These are phyloP conservation scores for Chloromonas sp. DNA, from an alignment of 163 green algal species.

Conservation along the genomic window DNA sequence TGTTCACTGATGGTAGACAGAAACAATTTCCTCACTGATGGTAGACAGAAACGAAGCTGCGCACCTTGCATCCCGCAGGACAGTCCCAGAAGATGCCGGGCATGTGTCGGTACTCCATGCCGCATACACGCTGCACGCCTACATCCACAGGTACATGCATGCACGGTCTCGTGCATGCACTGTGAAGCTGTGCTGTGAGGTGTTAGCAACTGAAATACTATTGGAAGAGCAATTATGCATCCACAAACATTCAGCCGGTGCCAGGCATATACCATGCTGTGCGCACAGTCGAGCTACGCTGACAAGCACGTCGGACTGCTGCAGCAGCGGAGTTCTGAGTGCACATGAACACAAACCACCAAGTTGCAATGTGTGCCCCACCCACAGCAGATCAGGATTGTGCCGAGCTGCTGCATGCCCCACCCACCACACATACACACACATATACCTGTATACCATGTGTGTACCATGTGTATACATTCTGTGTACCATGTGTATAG, in stretches of 20 bases:
- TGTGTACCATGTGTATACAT: too few relatives aligned
- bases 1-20: too few relatives aligned
- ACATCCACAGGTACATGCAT: not conserved
- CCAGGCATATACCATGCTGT: not conserved
- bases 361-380: too few relatives aligned
- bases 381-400: too few relatives aligned
- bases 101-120: slow-evolving; percentile 7
- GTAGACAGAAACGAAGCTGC: not conserved
- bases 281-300: not conserved
- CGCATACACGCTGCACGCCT: slow-evolving; percentile 18
- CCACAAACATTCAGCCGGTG: not conserved
- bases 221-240: not conserved
- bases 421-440: too few relatives aligned
- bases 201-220: not conserved
- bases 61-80: slow-evolving; percentile 16
- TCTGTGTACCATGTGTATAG: not conserved
- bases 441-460: too few relatives aligned
- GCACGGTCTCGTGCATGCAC: not conserved
- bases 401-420: too few relatives aligned
- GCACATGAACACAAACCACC: too few relatives aligned
- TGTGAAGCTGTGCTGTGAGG: not conserved
- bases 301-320: not conserved
- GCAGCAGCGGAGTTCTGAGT: too few relatives aligned
- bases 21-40: too few relatives aligned
- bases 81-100: slow-evolving; percentile 11